Percentiles rank a stretch among this genome's conserved stretches.
Evolutionary conservation across 495 filamentous ascomycete genomes (phyloP).

Genomic region (Penicillium steckii): DNA sequence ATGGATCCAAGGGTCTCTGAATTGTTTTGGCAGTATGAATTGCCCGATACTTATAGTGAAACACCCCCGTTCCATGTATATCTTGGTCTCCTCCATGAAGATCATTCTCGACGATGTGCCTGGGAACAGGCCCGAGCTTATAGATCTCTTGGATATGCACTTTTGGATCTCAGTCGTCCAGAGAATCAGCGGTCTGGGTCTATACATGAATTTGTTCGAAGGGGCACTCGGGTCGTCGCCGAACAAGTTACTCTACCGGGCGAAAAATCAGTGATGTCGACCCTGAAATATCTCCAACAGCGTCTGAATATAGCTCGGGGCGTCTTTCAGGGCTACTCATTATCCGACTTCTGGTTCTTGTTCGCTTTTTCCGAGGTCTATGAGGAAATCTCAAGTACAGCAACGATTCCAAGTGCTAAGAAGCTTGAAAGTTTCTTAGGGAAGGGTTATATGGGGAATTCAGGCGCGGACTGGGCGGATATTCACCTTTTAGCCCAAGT

Average conservation of each 20-base stretch:
- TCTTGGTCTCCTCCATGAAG: slow-evolving; percentile 59
- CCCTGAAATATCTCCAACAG: slow-evolving; percentile 12
- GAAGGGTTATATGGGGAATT: slow-evolving; percentile 21
- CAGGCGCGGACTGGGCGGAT: slow-evolving; percentile 51
- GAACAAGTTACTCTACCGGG: slow-evolving; percentile 25
- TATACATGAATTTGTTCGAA: slow-evolving; percentile 49
- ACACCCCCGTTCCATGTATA: slow-evolving; percentile 44
- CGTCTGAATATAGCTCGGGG: slow-evolving; percentile 19
- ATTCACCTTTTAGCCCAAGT: slow-evolving; percentile 64
- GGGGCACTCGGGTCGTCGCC: slow-evolving; percentile 38
- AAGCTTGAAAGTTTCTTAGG: slow-evolving; percentile 25
- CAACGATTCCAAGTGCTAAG: slow-evolving; percentile 7
- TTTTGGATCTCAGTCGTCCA: slow-evolving; percentile 44
- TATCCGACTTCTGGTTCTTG: slow-evolving; percentile 32
- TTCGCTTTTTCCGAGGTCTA: slow-evolving; percentile 37
- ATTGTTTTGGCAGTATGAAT: slow-evolving; percentile 33
- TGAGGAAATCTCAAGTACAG: slow-evolving; percentile 1
- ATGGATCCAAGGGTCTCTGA: slow-evolving; percentile 40
- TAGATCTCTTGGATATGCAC: slow-evolving; percentile 58
- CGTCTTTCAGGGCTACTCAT: slow-evolving; percentile 6
- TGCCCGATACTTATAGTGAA: slow-evolving; percentile 11
- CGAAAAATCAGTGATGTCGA: slow-evolving; percentile 11
- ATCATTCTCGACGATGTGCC: slow-evolving; percentile 55
- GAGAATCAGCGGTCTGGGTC: slow-evolving; percentile 6
- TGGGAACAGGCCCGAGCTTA: slow-evolving; percentile 58